A percentile compares a stretch with the other conserved stretches of the same genome.
Conservation (phyloP, 345 rosid species). For the Eucalyptus caleyi region DNA sequence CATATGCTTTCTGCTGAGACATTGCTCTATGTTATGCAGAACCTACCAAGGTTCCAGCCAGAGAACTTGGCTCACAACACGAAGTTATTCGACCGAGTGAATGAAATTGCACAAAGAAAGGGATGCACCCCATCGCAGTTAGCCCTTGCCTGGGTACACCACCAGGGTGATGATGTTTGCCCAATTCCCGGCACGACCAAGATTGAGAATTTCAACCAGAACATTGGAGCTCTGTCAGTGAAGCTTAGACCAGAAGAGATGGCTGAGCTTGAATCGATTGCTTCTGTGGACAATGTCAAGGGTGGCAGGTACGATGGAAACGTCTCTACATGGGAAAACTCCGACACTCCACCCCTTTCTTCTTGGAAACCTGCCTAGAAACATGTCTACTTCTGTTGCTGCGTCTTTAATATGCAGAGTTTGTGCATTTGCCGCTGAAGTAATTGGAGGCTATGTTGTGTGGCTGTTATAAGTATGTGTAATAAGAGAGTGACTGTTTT, state of each 20-base stretch:
- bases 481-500: not conserved
- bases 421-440: not conserved
- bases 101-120: constrained; percentile 33
- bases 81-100: constrained; percentile 23
- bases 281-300: constrained; percentile 19
- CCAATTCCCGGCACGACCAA: not conserved
- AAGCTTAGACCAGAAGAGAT: constrained; percentile 48
- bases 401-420: not conserved
- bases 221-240: constrained; percentile 26
- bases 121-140: constrained; percentile 53
- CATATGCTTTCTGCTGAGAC: not conserved
- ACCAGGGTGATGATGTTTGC: constrained; percentile 22
- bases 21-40: constrained; percentile 4
- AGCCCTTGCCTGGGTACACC: constrained; percentile 64
- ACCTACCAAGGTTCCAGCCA: constrained; percentile 42
- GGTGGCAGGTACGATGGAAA: constrained; percentile 23
- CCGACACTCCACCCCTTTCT: constrained; percentile 47
- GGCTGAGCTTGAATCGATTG: constrained; percentile 47
- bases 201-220: constrained; percentile 3
- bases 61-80: constrained; percentile 55
- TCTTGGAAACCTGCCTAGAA: constrained; percentile 19
- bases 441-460: not conserved
- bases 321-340: constrained; percentile 9
- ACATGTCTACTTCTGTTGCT: not conserved
- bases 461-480: not conserved